Conservation (phyloP, 1,139 yeast species). For the Nakaseomyces glabratus region DNA sequence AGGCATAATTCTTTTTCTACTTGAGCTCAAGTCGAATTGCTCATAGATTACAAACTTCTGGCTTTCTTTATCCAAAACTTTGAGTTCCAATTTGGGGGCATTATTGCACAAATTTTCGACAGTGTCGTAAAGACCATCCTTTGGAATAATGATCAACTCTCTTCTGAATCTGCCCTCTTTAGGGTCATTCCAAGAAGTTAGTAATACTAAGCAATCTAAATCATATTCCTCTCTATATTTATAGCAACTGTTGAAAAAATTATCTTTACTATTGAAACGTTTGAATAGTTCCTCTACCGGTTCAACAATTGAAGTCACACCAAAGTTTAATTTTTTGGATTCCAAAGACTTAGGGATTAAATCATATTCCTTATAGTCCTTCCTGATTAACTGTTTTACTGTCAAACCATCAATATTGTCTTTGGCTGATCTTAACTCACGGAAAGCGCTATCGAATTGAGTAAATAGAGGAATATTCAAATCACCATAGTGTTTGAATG, state of each 20-base stretch:
- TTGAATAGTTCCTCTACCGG: conserved; percentile 50
- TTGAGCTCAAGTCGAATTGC: conserved; percentile 5
- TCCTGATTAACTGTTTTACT: conserved; percentile 53
- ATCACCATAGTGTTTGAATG: conserved; percentile 28
- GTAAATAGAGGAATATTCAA: conserved; percentile 5
- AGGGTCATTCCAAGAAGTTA: conserved; percentile 47
- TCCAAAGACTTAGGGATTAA: conserved; percentile 34
- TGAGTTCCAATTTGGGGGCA: conserved; percentile 32
- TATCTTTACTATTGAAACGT: conserved; percentile 27
- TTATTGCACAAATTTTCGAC: conserved; percentile 25
- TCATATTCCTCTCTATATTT: conserved; percentile 34
- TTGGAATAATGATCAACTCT: conserved; percentile 40
- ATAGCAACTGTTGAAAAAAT: conserved; percentile 36
- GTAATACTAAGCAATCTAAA: conserved; percentile 49
- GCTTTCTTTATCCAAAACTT: conserved; percentile 12
- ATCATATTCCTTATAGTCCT: conserved; percentile 74
- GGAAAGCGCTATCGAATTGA: conserved; percentile 22
- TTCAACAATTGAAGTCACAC: conserved; percentile 69
- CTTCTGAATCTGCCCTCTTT: conserved; percentile 43
- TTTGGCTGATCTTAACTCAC: conserved; percentile 45
- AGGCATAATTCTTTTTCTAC: conserved; percentile 5
- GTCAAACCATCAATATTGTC: conserved; percentile 53
- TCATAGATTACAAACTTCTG: conserved; percentile 1
- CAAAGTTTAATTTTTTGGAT: conserved; percentile 36
- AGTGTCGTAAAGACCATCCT: conserved; percentile 16